Evolutionary conservation across 768 basidiomycete species (phyloP), one percentile per base, ranked within the genome.

Genomic region (Rickenella mellea): DNA sequence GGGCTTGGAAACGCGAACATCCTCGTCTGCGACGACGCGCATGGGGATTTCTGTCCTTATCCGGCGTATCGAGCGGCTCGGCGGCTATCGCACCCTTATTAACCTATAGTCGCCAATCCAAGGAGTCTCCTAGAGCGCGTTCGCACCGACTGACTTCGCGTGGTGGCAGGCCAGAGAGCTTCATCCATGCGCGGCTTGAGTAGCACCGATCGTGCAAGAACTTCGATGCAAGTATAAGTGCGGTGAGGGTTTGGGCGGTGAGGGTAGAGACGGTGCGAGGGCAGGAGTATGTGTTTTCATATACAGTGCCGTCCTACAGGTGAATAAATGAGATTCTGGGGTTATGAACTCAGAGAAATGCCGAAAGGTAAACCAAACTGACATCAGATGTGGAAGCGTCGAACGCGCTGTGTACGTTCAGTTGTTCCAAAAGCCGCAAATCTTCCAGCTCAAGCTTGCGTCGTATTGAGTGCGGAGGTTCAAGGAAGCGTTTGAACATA

Each of bases 121-220:
- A 73, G 7, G 88, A 80, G 56, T 80, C 78, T 19, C 90, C 86
- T 30, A 97, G 75, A 1, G 85, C 86, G 19, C 86, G 78, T 61
- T 97, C 93, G 55, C 89, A 92, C 14, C 79, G 75, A 28, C 87
- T 80, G 40, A 97, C 85, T 66, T 97, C 92, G 30, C 78, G 66
- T 4, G 88, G 78, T 0, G 82, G 77, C 2, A 97, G 71, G 14
- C 91, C 90, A n/a, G 85, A 86, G 6, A 97, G 73, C 54, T 92
- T 91, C 1, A 87, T 85, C 93, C 93, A 96, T 14, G 92, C 91
- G 21, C 80, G 77, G 58, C 94, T 94, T 10, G 88, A 91, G 53
- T 93, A 96, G 31, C 86, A 89, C 40, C 87, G 81, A 54, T 97
- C 92, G 64, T 93, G 90, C 47, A 85, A 78, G 56, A 93, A 93